Evolutionary conservation across 805 yeast genomes (phyloP), one percentile per base, ranked within the genome.

Genomic region (Wickerhamiella shivajii): DNA sequence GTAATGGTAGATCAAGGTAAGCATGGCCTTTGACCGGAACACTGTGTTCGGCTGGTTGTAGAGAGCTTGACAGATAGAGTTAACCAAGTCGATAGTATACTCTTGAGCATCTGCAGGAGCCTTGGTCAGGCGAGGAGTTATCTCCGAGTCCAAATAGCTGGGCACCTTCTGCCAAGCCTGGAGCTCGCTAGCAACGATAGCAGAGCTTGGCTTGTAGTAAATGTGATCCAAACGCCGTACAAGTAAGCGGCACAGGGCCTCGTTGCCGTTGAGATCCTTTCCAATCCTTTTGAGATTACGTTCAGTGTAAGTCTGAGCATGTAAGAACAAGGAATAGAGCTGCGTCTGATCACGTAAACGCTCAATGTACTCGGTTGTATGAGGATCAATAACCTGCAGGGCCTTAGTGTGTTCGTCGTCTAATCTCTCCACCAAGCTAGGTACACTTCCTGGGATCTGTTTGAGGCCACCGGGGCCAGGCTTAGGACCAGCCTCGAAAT

Each of bases 341-440:
- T 60, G 59, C 41, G 74, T 66, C 61, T 90, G 98, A 57, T 85
- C 94, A 57, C 76, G 77, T 52, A 90, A 69, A 56, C 97, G 73
- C 45, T 77, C 79, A 45, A 90, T 69, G 57, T 87, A 90, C 57
- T 90, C 98, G 38, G 81, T 75, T 16, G 96, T 78, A 55, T 90
- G 96, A 28, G 96, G 94, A 57, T 90, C 97, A 49, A 83, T 75
- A 45, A 71, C 71, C 53, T 85, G 84, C 49, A 90, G 67, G 29
- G 93, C 81, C 46, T 77, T 74, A 41, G 79, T 78, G 50, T 85
- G 77, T 62, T 90, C 99, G 51, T 87, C 97, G 53, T 84, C 95
- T 42, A 90, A 67, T 57, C 96, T 76, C 63, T 87, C 98, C 41
- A 87, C 77, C 39, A 79, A 70, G 6, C 95, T 75, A 30, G 78